Conservation (phyloP, 163 green algal species). For the Trebouxia gelatinosa region DNA sequence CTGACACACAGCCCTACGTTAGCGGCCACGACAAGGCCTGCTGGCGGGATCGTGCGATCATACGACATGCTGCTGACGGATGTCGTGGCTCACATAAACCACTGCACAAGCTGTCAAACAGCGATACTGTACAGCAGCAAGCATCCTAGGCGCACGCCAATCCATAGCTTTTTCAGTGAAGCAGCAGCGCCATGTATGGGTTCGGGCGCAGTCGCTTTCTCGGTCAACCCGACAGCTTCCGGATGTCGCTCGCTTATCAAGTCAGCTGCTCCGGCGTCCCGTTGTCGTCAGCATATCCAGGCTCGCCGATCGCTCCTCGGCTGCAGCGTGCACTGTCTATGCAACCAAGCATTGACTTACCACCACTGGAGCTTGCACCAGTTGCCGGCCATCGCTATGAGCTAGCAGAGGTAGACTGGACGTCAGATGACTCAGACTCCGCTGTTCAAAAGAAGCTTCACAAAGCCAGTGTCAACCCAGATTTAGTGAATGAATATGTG, state of each 20-base stretch:
- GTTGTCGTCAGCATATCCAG: background rate
- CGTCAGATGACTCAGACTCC: conserved; percentile 39
- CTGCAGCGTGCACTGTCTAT: background rate
- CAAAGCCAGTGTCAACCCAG: conserved; percentile 30
- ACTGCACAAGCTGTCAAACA: no score
- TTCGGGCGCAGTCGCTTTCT: conserved; percentile 41
- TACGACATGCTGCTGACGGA: no score
- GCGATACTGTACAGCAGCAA: no score
- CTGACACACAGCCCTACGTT: no score
- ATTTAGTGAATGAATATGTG: conserved; percentile 40
- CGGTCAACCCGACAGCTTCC: conserved; percentile 46
- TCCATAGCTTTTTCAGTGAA: no score
- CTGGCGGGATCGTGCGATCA: no score
- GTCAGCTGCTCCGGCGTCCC: conserved; percentile 13
- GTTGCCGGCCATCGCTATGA: conserved; percentile 4
- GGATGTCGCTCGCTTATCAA: conserved; percentile 47
- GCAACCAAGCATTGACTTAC: conserved; percentile 6
- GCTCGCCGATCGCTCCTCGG: conserved; percentile 9
- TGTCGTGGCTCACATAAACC: no score
- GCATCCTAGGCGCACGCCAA: no score
- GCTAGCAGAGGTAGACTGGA: conserved; percentile 45
- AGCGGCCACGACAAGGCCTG: no score
- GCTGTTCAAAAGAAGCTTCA: conserved; percentile 35
- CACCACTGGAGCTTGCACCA: background rate
- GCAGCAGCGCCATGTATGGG: no score